phyloP scores from a whole-genome alignment of 306 rosid genomes.

The Albizia julibrissin region DNA sequence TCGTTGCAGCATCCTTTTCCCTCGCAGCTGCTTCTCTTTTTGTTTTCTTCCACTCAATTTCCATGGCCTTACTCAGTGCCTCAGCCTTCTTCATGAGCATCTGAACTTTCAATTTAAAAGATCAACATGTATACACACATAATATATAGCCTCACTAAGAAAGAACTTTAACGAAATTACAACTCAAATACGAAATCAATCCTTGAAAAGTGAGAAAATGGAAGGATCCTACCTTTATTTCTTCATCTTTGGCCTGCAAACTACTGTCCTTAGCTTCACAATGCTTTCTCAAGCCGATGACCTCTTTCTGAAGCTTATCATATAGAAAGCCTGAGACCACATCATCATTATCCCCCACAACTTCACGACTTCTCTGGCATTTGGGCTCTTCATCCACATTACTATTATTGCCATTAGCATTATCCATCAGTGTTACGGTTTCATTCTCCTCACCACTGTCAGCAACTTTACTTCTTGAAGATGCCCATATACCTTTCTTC shows the following conservation, averaged over 20 bases:
- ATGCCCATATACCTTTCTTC: slow-evolving; percentile 68
- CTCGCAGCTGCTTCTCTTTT: slow-evolving; percentile 77
- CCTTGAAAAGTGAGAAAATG: not conserved
- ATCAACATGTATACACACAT: not conserved
- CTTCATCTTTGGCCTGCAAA: slow-evolving; percentile 72
- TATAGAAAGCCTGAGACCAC: slow-evolving; percentile 83
- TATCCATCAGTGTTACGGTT: slow-evolving; percentile 9
- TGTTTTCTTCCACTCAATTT: slow-evolving; percentile 72
- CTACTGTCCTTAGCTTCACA: slow-evolving; percentile 61
- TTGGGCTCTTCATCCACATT: slow-evolving; percentile 36
- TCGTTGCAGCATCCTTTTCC: slow-evolving; percentile 66
- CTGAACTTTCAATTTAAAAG: slow-evolving; percentile 44
- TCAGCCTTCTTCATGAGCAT: slow-evolving; percentile 76
- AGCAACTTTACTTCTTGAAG: slow-evolving; percentile 68
- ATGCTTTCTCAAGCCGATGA: slow-evolving; percentile 64
- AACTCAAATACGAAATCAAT: not conserved
- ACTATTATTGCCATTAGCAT: slow-evolving; percentile 20
- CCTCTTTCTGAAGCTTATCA: slow-evolving; percentile 84
- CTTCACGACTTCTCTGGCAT: slow-evolving; percentile 34
- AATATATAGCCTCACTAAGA: not conserved
- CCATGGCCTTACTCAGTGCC: slow-evolving; percentile 74
- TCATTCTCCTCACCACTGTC: slow-evolving; percentile 69
- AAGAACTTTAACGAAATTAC: not conserved
- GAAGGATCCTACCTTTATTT: slow-evolving; percentile 62
- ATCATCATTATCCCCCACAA: slow-evolving; percentile 55